Conservation (phyloP, 164 flowering plant genomes). For the Annona squamosa region DNA sequence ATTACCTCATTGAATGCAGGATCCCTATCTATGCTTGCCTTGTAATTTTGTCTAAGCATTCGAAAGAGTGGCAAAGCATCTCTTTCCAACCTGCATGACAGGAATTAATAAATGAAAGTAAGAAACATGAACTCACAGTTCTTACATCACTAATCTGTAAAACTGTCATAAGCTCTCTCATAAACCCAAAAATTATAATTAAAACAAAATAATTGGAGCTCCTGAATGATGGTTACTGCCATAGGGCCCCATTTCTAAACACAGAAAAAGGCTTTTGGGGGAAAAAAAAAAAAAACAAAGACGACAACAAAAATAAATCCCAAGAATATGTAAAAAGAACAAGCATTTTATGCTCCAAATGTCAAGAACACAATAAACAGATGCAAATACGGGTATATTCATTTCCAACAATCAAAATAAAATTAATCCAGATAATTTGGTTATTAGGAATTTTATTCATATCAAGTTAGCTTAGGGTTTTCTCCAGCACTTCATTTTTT, state of each 20-base stretch:
- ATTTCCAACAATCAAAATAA: too few species aligned
- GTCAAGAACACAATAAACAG: too few species aligned
- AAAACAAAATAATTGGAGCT: background rate
- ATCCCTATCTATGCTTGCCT: conserved; percentile 69
- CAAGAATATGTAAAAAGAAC: too few species aligned
- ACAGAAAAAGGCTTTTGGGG: background rate
- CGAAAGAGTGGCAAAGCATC: conserved; percentile 92
- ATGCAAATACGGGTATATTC: too few species aligned
- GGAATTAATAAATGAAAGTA: background rate
- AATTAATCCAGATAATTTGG: too few species aligned
- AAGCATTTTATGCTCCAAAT: too few species aligned
- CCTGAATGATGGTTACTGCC: background rate
- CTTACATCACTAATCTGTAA: background rate
- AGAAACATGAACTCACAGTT: background rate
- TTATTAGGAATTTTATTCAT: too few species aligned
- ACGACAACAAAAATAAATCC: too few species aligned
- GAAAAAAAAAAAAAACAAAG: too few species aligned
- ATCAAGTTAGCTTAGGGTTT: too few species aligned
- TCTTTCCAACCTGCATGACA: conserved; percentile 65
- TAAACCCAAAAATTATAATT: background rate
- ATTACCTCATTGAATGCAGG: conserved; percentile 66
- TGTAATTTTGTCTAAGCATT: conserved; percentile 63
- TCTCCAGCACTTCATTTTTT: too few species aligned
- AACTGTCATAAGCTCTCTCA: background rate
- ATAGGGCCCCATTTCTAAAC: background rate